phyloP scores from a whole-genome alignment of 2,329 filamentous ascomycete genomes.

The Hyphodiscus sp. region DNA sequence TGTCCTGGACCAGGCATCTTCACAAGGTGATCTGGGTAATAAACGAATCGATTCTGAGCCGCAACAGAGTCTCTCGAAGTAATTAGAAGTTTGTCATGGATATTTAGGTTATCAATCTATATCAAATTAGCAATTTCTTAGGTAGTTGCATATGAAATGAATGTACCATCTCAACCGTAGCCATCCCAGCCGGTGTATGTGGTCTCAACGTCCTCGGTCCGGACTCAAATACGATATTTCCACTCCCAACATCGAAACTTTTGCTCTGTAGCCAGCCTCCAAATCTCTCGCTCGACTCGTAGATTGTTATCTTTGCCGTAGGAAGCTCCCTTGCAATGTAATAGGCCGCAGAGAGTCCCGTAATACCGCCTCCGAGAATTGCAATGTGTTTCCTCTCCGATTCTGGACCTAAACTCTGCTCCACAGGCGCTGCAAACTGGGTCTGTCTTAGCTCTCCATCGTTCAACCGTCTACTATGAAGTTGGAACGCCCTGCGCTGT shows the following conservation, averaged over 20 bases:
- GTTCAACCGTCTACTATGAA: not conserved
- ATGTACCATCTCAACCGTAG: conserved; percentile 21
- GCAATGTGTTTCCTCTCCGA: conserved; percentile 39
- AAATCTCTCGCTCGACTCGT: conserved; percentile 61
- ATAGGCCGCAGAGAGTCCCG: conserved; percentile 72
- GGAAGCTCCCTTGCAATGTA: conserved; percentile 66
- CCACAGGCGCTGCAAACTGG: not conserved
- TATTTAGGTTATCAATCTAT: conserved; percentile 51
- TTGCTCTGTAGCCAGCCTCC: conserved; percentile 82
- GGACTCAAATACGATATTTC: conserved; percentile 69
- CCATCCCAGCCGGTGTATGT: conserved; percentile 16
- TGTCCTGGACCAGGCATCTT: conserved; percentile 45
- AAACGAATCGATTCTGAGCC: conserved; percentile 67
- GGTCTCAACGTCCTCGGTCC: conserved; percentile 56
- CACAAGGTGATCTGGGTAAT: conserved; percentile 80
- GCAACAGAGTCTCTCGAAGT: conserved; percentile 44
- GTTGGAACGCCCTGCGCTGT: not conserved
- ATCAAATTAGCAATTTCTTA: conserved; percentile 4
- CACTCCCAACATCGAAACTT: conserved; percentile 50
- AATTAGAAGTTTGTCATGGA: conserved; percentile 50
- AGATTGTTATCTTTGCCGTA: conserved; percentile 68
- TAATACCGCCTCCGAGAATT: conserved; percentile 75
- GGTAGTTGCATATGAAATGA: not conserved
- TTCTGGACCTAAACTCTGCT: conserved; percentile 1
- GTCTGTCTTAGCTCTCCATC: not conserved